Percentiles rank a stretch among this genome's conserved stretches.
Conservation (phyloP, 306 rosid species). For the Pueraria montana region DNA sequence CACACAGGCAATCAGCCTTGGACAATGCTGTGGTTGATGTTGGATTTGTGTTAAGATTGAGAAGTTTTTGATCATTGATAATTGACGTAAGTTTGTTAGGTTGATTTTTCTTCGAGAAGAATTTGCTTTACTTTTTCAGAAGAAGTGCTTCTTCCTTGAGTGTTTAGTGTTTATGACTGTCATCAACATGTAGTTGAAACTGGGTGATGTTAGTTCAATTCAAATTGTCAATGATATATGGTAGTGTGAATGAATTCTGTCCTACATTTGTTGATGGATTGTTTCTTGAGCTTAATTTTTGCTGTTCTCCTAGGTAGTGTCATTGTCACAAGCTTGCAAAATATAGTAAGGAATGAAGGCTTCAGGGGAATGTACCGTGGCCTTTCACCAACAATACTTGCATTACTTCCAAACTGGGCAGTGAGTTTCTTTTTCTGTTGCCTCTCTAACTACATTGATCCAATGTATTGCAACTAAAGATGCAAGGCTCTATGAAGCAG, state of each 20-base stretch:
- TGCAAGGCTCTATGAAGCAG: slow-evolving; percentile 19
- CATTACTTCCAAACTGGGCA: slow-evolving; percentile 98
- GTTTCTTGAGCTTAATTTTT: slow-evolving; percentile 39
- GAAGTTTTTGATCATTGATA: not conserved
- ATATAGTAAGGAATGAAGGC: slow-evolving; percentile 85
- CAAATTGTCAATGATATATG: slow-evolving; percentile 13
- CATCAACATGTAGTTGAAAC: not conserved
- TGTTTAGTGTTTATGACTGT: slow-evolving; percentile 21
- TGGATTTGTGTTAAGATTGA: slow-evolving; percentile 31
- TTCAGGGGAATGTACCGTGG: slow-evolving; percentile 93
- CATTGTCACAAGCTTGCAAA: slow-evolving; percentile 73
- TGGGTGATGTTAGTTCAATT: slow-evolving; percentile 35
- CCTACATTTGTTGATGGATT: slow-evolving; percentile 5
- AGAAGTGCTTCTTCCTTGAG: slow-evolving; percentile 24
- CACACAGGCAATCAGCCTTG: not conserved
- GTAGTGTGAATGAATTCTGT: not conserved
- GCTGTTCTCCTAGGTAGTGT: slow-evolving; percentile 72
- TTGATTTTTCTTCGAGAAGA: not conserved
- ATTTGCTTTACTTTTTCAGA: not conserved
- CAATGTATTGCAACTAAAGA: slow-evolving; percentile 17
- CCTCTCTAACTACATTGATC: slow-evolving; percentile 31
- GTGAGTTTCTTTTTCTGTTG: slow-evolving; percentile 67
- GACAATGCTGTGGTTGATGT: slow-evolving; percentile 22
- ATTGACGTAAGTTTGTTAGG: not conserved
- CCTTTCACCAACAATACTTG: slow-evolving; percentile 94